Evolutionary conservation across 2,329 filamentous ascomycete species (phyloP).

Genomic region (Fusarium xyrophilum): DNA sequence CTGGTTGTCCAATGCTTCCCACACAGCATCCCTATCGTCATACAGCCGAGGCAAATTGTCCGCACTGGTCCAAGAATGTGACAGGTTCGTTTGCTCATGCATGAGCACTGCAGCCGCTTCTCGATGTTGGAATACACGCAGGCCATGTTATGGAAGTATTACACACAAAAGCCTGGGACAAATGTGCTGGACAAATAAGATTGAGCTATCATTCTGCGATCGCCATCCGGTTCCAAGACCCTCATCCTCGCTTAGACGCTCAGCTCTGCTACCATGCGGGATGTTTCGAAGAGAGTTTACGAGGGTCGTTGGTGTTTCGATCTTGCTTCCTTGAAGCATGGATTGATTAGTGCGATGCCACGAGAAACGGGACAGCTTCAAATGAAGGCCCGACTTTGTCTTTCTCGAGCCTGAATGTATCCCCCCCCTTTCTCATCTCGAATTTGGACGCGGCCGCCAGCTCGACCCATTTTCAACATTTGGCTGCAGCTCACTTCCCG

Average conservation of each 20-base stretch:
- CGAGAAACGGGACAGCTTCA: not conserved
- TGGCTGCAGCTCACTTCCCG: constrained; percentile 18
- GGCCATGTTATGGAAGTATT: not conserved
- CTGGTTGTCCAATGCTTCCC: not conserved
- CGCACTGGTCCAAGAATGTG: constrained; percentile 12
- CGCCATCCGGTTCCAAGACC: not conserved
- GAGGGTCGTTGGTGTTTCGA: not conserved
- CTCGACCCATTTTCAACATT: constrained; percentile 5
- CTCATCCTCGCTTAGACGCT: not conserved
- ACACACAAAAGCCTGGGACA: not conserved
- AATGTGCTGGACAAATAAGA: not conserved
- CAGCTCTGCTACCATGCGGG: not conserved
- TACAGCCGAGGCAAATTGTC: constrained; percentile 1
- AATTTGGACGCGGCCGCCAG: not conserved
- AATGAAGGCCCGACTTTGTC: not conserved
- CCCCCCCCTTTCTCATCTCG: constrained; percentile 1
- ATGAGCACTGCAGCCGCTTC: constrained; percentile 26
- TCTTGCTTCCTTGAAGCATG: not conserved
- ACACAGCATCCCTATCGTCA: constrained; percentile 4
- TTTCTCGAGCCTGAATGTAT: not conserved
- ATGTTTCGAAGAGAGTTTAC: not conserved
- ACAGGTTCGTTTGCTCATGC: constrained; percentile 20
- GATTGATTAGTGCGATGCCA: not conserved
- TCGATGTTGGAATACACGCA: constrained; percentile 8
- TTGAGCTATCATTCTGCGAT: constrained; percentile 6